Evolutionary conservation across 2,329 filamentous ascomycete genomes (phyloP), one percentile per base, ranked within the genome.

Genomic region (Bisporella sp.): DNA sequence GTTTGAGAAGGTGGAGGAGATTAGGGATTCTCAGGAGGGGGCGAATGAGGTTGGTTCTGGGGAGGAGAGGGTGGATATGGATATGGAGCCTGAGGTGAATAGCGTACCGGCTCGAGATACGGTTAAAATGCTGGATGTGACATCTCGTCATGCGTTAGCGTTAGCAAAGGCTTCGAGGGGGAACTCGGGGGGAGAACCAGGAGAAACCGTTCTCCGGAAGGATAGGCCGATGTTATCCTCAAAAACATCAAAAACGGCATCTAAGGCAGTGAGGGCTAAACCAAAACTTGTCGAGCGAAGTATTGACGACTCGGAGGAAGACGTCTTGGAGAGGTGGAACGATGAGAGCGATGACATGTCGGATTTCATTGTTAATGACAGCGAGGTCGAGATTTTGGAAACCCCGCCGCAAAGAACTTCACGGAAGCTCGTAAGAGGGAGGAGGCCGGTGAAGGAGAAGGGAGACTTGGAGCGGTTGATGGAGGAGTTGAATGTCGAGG

Each of bases 281-380:
- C 42, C 21, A 44, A 39, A 47, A 9, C 45, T 32, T 21, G 9
- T 41, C 43, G 31, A 28, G 13, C 30, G 13, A 39, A 44, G 43
- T 37, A 32, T 28, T 28, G 42, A 4, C 43, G 41, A 13, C 31
- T 43, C 11, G 30, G 42, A 39, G 48, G 37, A 28, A 31, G 41
- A n/a, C 39, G n/a, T 42, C 42, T 3, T 50, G 41, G 44, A 52
- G 21, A 9, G 8, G n/a, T 9, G 8, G 35, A 37, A 41, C 12
- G 51, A 57, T 1, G 56, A 56, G 30, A 55, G 49, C 4, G 58
- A 58, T 41, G 56, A 49, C 8, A 9, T 66, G 3, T 64, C 63
- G 0, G 62, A 63, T 52, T 65, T 66, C 40, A 59, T 66, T 35
- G 62, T 64, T 5, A 53, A 59, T 41, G 61, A 63, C 40, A 59